Evolutionary conservation across 2,329 filamentous ascomycete species (phyloP), one percentile per base, ranked within the genome.

Genomic region (Zarea fungicola): DNA sequence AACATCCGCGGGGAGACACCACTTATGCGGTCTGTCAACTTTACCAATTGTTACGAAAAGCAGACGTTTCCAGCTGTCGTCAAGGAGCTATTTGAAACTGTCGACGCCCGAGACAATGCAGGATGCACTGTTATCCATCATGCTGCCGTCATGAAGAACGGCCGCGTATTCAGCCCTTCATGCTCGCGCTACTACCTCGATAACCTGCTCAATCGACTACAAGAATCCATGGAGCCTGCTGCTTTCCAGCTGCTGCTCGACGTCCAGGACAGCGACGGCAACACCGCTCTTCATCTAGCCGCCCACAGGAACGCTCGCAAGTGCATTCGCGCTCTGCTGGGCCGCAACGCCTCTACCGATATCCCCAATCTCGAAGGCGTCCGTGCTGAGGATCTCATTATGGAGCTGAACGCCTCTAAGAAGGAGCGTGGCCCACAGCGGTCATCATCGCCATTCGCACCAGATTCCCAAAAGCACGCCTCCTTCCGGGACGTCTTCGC

Each of bases 41-140:
- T 97, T 66, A 97, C 92, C 39, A 99, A 99, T 66, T 96, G 93
- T 64, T 93, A 85, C 65, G 93, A 97, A 65, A 95, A 93, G 69
- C 82, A 89, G 56, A 91, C 89, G 1, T 96, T 97, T 70, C 87
- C 89, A 0, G 78, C 79, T 19, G 83, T 99, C 49, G 82, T 96
- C 58, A 86, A 87, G 56, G 82, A 96, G 54, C 78, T 99, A 4
- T 83, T 91, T 44, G 81, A 85, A 31, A 96, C 92, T 1, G 83
- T 96, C 32, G 84, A 85, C 46, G 81, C 82, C 51, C 79, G 86
- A 19, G 93, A 99, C 62, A 83, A 81, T 65, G 84, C 84, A 43
- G 87, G 89, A 11, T 87, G 85, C 52, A 96, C 90, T 0, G 88
- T 96, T 44, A 92, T 99, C 60, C 93, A 97, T 62, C 92, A 97